phyloP scores from a whole-genome alignment of 176 grass and related monocot species.

The Panicum miliaceum region DNA sequence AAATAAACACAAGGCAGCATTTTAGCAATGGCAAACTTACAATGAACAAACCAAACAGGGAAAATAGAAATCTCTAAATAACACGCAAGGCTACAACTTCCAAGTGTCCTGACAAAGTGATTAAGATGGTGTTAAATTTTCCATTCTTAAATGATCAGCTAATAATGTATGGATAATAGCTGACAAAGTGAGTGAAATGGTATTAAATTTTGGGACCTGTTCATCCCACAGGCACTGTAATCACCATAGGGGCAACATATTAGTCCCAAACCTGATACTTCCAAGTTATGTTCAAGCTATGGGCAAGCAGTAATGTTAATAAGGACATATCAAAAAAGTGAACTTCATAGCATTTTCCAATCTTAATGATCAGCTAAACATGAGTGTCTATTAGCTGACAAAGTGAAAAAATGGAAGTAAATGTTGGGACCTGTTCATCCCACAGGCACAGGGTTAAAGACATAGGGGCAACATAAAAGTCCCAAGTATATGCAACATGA shows the following conservation, averaged over 20 bases:
- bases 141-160: slow-evolving; percentile 57
- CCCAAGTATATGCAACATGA: background rate
- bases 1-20: background rate
- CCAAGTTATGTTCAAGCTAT: background rate
- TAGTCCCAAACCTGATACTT: background rate
- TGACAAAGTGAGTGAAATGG: slow-evolving; percentile 53
- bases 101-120: too few relatives aligned
- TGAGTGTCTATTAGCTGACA: slow-evolving; percentile 37
- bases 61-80: background rate
- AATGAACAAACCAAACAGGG: background rate
- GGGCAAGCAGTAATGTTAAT: background rate
- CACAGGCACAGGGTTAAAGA: slow-evolving; percentile 39
- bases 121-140: background rate
- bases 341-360: background rate
- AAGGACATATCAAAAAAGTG: background rate
- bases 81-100: too few relatives aligned
- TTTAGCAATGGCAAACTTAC: background rate
- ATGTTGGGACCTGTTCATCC: slow-evolving; percentile 43
- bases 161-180: slow-evolving; percentile 30
- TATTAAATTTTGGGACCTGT: slow-evolving; percentile 25
- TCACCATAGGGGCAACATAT: slow-evolving; percentile 17
- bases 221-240: slow-evolving; percentile 28
- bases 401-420: slow-evolving; percentile 50
- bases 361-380: slow-evolving; percentile 60
- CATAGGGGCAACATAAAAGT: slow-evolving; percentile 48